Evolutionary conservation across 2,329 filamentous ascomycete genomes (phyloP).

Genomic region (Cercospora sesami): DNA sequence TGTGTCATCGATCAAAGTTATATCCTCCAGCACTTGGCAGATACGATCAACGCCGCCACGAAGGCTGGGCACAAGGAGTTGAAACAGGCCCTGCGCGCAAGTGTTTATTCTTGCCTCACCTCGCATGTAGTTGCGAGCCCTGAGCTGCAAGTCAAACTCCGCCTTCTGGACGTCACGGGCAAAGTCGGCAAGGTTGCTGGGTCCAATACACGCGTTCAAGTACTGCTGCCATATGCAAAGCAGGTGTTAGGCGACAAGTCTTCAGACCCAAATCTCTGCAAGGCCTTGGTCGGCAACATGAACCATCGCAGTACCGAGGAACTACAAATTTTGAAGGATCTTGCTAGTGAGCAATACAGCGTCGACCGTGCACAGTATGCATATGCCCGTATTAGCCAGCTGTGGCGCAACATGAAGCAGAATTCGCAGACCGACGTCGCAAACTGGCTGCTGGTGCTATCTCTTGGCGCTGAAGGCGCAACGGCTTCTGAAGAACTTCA

Average conservation of each 20-base stretch:
- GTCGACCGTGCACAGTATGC: slow-evolving; percentile 54
- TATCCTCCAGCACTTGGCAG: slow-evolving; percentile 63
- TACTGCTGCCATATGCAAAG: slow-evolving; percentile 72
- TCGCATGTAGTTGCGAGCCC: slow-evolving; percentile 72
- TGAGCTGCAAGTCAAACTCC: slow-evolving; percentile 66
- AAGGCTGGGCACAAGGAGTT: slow-evolving; percentile 43
- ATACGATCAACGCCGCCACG: slow-evolving; percentile 54
- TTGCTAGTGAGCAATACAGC: slow-evolving; percentile 49
- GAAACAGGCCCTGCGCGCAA: slow-evolving; percentile 63
- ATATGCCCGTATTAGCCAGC: slow-evolving; percentile 67
- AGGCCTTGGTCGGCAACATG: slow-evolving; percentile 55
- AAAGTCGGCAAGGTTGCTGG: slow-evolving; percentile 70
- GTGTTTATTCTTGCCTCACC: slow-evolving; percentile 70
- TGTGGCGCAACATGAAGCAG: slow-evolving; percentile 72
- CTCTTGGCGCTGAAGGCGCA: slow-evolving; percentile 47
- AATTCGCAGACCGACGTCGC: slow-evolving; percentile 62
- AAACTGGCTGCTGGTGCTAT: slow-evolving; percentile 57
- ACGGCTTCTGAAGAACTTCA: slow-evolving; percentile 40
- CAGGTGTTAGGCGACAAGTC: slow-evolving; percentile 64
- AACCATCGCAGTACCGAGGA: slow-evolving; percentile 60
- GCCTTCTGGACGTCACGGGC: slow-evolving; percentile 70
- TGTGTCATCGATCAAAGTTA: slow-evolving; percentile 77
- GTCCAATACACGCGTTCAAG: slow-evolving; percentile 65
- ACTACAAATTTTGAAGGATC: slow-evolving; percentile 54
- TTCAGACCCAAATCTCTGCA: slow-evolving; percentile 50